Conservation (phyloP, 2,329 filamentous ascomycete species). For the Aureobasidium sp. region DNA sequence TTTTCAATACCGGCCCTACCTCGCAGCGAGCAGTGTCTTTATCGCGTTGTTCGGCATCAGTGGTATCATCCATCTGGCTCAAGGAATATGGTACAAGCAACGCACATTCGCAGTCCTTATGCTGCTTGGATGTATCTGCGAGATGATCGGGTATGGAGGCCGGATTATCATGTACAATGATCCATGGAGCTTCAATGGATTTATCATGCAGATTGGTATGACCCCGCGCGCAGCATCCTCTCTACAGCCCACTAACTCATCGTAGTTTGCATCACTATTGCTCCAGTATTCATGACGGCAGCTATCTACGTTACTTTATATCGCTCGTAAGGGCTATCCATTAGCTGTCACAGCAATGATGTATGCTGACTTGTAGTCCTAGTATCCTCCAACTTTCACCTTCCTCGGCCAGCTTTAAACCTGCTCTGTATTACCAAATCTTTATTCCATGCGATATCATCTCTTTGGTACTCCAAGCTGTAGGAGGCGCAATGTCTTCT, state of each 20-base stretch:
- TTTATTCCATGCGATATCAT: slow-evolving; percentile 59
- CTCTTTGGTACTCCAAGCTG: slow-evolving; percentile 54
- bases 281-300: slow-evolving; percentile 57
- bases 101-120: slow-evolving; percentile 50
- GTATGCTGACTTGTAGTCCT: slow-evolving; percentile 14
- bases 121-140: slow-evolving; percentile 46
- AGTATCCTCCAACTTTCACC: slow-evolving; percentile 20
- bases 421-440: slow-evolving; percentile 23
- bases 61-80: slow-evolving; percentile 37
- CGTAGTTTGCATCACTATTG: slow-evolving; percentile 53
- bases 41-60: slow-evolving; percentile 44
- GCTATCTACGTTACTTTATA: slow-evolving; percentile 56
- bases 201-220: slow-evolving; percentile 28
- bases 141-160: slow-evolving; percentile 54
- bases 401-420: slow-evolving; percentile 19
- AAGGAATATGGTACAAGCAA: slow-evolving; percentile 41
- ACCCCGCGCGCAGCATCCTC: accelerated
- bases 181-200: slow-evolving; percentile 38
- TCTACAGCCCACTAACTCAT: not conserved
- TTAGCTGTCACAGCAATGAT: too few species aligned
- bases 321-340: not conserved
- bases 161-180: slow-evolving; percentile 51
- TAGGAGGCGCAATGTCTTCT: slow-evolving; percentile 33
- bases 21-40: slow-evolving; percentile 49
- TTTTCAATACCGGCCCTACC: slow-evolving; percentile 45